A percentile compares a stretch with the other conserved stretches of the same genome.
Evolutionary conservation across 495 filamentous ascomycete genomes (phyloP).

Genomic region (Xylaria acuta): DNA sequence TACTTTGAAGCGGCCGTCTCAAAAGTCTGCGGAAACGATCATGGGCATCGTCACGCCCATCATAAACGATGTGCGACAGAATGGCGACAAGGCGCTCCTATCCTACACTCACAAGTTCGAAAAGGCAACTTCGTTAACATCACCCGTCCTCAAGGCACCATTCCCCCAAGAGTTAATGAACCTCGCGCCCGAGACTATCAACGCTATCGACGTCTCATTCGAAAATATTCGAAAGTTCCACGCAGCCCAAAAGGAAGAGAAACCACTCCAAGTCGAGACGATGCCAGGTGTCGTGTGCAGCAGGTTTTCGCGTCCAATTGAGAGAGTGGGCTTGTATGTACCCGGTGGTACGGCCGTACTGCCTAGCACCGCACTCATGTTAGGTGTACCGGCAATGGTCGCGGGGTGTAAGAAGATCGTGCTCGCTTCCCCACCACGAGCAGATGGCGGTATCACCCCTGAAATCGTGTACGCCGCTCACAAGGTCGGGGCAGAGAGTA

Average conservation of each 20-base stretch:
- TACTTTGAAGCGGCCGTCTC: conserved; percentile 84
- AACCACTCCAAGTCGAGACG: conserved; percentile 83
- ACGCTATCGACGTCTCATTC: conserved; percentile 92
- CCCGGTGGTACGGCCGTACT: conserved; percentile 96
- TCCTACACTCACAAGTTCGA: conserved; percentile 97
- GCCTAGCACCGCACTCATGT: conserved; percentile 95
- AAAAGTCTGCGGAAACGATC: conserved; percentile 88
- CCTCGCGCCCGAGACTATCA: conserved; percentile 76
- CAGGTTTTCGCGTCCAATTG: conserved; percentile 90
- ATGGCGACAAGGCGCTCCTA: conserved; percentile 85
- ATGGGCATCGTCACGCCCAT: conserved; percentile 90
- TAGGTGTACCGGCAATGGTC: conserved; percentile 96
- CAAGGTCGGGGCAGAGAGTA: conserved; percentile 93
- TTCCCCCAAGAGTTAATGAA: conserved; percentile 87
- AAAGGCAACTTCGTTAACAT: conserved; percentile 86
- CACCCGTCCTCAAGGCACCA: conserved; percentile 85
- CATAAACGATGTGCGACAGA: conserved; percentile 77
- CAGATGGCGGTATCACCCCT: conserved; percentile 89
- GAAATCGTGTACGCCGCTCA: conserved; percentile 99
- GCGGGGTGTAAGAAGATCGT: conserved; percentile 97
- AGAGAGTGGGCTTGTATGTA: conserved; percentile 92
- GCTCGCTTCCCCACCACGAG: conserved; percentile 85
- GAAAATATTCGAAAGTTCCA: conserved; percentile 96
- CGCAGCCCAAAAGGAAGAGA: conserved; percentile 78
- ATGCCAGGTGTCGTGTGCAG: conserved; percentile 97